A percentile compares a stretch with the other conserved stretches of the same genome.
Evolutionary conservation across 1,284 basidiomycete species (phyloP).

Genomic region (Peniophora sp.): DNA sequence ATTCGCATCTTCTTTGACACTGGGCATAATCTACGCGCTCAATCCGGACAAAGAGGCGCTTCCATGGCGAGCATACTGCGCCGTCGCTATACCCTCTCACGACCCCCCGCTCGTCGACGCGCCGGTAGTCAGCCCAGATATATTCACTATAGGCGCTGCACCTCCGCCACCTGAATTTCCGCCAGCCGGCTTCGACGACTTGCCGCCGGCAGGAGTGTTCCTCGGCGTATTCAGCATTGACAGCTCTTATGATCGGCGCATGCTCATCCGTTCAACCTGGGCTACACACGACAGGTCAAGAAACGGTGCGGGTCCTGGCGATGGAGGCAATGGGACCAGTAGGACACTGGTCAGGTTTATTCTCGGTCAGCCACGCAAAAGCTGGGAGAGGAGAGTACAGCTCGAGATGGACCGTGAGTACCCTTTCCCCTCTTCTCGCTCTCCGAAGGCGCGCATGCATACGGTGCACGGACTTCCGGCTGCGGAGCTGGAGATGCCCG

Average conservation of each 20-base stretch:
- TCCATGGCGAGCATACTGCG: constrained; percentile 92
- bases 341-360: constrained; percentile 89
- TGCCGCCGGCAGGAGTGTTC: constrained; percentile 87
- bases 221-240: constrained; percentile 92
- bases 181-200: constrained; percentile 55
- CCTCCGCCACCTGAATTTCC: constrained; percentile 41
- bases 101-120: constrained; percentile 31
- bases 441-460: not conserved
- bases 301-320: constrained; percentile 60
- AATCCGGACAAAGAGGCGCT: constrained; percentile 94
- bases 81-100: constrained; percentile 43
- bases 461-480: too few species aligned
- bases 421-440: not conserved
- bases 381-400: constrained; percentile 74
- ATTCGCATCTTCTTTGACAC: constrained; percentile 70
- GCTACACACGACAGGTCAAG: constrained; percentile 77
- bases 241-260: constrained; percentile 77
- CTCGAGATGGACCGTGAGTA: constrained; percentile 88
- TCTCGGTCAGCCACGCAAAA: constrained; percentile 76
- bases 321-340: constrained; percentile 70
- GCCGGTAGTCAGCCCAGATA: constrained; percentile 25
- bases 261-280: constrained; percentile 88
- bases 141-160: constrained; percentile 27
- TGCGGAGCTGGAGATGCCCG: too few species aligned
- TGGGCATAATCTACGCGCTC: constrained; percentile 84